These are phyloP conservation scores for Boletales sp. DNA, from an alignment of 768 basidiomycete genomes.

Conservation along the genomic window DNA sequence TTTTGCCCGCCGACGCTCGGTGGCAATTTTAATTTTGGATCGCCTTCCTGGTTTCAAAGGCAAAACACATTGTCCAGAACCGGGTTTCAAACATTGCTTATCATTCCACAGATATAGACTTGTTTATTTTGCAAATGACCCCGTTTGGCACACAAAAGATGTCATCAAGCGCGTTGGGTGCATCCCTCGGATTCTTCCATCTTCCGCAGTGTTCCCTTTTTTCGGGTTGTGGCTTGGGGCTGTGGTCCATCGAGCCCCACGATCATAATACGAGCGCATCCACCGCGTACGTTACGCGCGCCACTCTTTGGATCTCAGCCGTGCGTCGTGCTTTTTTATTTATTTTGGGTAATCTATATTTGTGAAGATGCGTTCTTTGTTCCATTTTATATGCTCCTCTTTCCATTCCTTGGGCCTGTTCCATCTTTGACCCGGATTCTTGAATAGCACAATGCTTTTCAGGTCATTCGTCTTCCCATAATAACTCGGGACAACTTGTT, in stretches of 20 bases:
- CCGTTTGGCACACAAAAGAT: no score
- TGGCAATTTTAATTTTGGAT: not conserved
- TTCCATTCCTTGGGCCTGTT: not conserved
- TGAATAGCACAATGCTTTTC: not conserved
- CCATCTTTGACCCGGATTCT: not conserved
- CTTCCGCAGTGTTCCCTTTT: not conserved
- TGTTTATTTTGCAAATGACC: not conserved
- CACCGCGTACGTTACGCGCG: no score
- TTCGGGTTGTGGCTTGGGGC: not conserved
- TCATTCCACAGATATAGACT: not conserved
- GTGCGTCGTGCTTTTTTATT: not conserved
- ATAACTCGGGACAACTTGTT: not conserved
- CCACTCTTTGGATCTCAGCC: not conserved
- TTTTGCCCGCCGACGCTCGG: not conserved
- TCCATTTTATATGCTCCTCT: not conserved
- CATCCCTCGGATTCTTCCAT: not conserved
- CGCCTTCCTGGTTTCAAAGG: not conserved
- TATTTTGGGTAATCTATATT: not conserved
- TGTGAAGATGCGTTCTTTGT: not conserved
- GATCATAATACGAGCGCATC: not conserved
- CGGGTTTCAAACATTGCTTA: not conserved
- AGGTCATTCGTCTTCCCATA: not conserved
- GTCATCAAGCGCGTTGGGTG: not conserved
- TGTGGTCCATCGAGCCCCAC: not conserved
- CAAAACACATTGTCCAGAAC: not conserved